Conservation (phyloP, 2,329 filamentous ascomycete species). For the Thermoascus crustaceus region DNA sequence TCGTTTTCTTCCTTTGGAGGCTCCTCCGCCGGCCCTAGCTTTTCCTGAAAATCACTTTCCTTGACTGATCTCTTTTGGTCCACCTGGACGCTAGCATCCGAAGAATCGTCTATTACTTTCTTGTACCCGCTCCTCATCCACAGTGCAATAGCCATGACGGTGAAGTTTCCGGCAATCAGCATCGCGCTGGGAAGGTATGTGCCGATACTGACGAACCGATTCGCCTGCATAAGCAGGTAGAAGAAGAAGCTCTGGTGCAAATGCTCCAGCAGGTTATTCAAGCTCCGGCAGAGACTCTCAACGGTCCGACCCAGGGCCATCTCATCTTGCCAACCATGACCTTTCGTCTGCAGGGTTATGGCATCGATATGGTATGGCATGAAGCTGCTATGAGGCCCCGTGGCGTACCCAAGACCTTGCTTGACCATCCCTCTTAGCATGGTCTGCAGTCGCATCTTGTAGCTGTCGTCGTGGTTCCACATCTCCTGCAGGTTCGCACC, state of each 20-base stretch:
- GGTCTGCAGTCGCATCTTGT: constrained; percentile 72
- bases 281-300: constrained; percentile 81
- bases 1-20: constrained; percentile 11
- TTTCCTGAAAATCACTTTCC: constrained; percentile 11
- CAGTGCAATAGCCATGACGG: constrained; percentile 86
- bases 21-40: constrained; percentile 7
- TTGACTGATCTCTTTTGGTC: constrained; percentile 14
- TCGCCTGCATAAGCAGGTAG: constrained; percentile 84
- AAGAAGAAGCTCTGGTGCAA: constrained; percentile 99
- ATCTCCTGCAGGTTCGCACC: constrained; percentile 76
- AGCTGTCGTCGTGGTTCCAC: constrained; percentile 67
- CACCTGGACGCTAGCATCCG: constrained; percentile 8
- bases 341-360: constrained; percentile 82
- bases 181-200: constrained; percentile 98
- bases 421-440: constrained; percentile 90
- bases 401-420: constrained; percentile 80
- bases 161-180: constrained; percentile 89
- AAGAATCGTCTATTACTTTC: constrained; percentile 16
- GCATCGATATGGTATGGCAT: constrained; percentile 98
- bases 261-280: constrained; percentile 95
- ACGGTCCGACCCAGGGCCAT: constrained; percentile 87
- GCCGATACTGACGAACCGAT: constrained; percentile 94
- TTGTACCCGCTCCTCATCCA: constrained; percentile 78
- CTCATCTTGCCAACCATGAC: constrained; percentile 92
- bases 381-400: constrained; percentile 87